Evolutionary conservation across 495 filamentous ascomycete species (phyloP).

Genomic region (Xylaria longipes): DNA sequence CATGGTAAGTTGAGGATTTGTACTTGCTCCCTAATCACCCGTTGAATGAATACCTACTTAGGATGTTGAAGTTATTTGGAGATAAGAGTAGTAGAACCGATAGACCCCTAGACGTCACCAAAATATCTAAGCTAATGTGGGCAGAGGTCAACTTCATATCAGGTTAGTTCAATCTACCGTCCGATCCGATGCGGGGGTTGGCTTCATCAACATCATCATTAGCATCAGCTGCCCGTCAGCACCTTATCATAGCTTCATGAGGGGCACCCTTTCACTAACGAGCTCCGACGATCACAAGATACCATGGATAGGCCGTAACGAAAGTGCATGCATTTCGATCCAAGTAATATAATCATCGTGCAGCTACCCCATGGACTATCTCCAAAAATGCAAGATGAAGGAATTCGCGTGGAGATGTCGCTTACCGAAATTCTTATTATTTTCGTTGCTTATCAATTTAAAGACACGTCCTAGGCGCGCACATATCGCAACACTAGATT

Average conservation of each 20-base stretch:
- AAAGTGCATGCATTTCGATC: not conserved
- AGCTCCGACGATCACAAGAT: not conserved
- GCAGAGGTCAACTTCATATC: not conserved
- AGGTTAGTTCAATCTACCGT: constrained; percentile 1
- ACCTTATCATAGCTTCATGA: not conserved
- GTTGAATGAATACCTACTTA: not conserved
- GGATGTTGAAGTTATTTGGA: not conserved
- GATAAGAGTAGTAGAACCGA: not conserved
- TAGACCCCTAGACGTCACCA: not conserved
- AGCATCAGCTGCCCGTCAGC: constrained; percentile 14
- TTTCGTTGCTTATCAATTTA: not conserved
- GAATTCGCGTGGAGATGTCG: not conserved
- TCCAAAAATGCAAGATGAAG: not conserved
- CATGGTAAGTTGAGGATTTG: not conserved
- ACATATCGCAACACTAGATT: not conserved
- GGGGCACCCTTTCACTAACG: not conserved
- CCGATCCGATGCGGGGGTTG: not conserved
- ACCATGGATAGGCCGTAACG: not conserved
- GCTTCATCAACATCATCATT: constrained; percentile 13
- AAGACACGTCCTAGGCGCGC: not conserved
- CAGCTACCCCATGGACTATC: not conserved
- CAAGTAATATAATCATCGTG: not conserved
- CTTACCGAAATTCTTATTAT: not conserved
- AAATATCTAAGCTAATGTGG: not conserved
- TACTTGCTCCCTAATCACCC: not conserved